These are phyloP conservation scores for Pseudonitzschia pungens DNA, from an alignment of 108 stramenopile species.

Conservation along the genomic window DNA sequence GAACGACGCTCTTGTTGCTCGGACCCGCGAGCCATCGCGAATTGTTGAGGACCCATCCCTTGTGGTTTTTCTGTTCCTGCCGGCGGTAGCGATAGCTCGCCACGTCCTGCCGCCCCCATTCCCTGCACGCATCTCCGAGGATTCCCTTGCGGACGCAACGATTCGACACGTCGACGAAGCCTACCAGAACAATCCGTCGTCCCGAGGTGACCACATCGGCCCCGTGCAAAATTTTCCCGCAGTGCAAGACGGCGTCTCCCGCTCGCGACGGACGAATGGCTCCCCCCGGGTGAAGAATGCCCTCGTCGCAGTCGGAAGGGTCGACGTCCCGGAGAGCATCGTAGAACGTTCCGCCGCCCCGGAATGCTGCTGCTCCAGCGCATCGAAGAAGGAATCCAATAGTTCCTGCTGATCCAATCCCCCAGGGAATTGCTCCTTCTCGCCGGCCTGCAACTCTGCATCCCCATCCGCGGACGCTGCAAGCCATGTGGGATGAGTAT, in stretches of 20 bases:
- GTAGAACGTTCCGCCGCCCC: slow-evolving; percentile 77
- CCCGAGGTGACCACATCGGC: slow-evolving; percentile 67
- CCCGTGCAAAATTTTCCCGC: slow-evolving; percentile 72
- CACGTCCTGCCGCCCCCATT: slow-evolving; percentile 78
- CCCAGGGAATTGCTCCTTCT: too few species aligned
- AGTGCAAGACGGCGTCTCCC: slow-evolving; percentile 65
- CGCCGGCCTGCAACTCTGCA: too few species aligned
- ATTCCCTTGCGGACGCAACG: slow-evolving; percentile 47
- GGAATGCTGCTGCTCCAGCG: slow-evolving; percentile 51
- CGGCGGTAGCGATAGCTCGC: slow-evolving; percentile 37
- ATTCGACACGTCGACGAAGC: slow-evolving; percentile 70
- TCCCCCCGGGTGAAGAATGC: slow-evolving; percentile 41
- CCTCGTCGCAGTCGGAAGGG: neutral
- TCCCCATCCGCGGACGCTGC: too few species aligned
- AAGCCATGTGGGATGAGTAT: too few species aligned
- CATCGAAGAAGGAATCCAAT: slow-evolving; percentile 55
- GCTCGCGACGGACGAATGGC: slow-evolving; percentile 46
- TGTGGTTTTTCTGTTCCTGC: slow-evolving; percentile 22
- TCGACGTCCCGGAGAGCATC: slow-evolving; percentile 64
- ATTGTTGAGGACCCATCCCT: slow-evolving; percentile 53
- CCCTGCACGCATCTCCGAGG: slow-evolving; percentile 49
- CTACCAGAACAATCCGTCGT: slow-evolving; percentile 62
- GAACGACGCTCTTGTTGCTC: slow-evolving; percentile 3
- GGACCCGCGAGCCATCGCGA: slow-evolving; percentile 35
- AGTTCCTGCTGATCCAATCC: slow-evolving; percentile 50